These are phyloP conservation scores for Collybia mongolica DNA, from an alignment of 768 basidiomycete species.

Conservation along the genomic window DNA sequence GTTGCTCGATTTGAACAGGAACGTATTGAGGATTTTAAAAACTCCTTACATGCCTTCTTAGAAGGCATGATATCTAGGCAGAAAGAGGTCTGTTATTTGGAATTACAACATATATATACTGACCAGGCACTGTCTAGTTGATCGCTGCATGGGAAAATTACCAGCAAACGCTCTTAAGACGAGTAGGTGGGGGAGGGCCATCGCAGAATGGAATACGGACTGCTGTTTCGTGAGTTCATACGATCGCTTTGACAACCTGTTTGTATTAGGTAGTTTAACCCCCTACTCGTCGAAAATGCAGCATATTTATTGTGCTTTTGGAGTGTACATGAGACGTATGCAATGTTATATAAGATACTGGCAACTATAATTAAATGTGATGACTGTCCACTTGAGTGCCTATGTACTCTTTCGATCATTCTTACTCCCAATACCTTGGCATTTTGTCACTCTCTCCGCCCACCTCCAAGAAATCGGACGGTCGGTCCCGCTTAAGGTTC, in stretches of 20 bases:
- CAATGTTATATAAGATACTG: neutral
- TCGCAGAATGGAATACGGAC: slow-evolving; percentile 10
- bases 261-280: too few species aligned
- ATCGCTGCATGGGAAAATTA: slow-evolving; percentile 81
- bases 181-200: slow-evolving; percentile 19
- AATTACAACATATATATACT: neutral
- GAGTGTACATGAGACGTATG: slow-evolving; percentile 3
- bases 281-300: slow-evolving; percentile 1
- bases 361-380: too few species aligned
- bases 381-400: neutral
- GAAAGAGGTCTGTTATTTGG: slow-evolving; percentile 57
- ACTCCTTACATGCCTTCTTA: slow-evolving; percentile 76
- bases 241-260: too few species aligned
- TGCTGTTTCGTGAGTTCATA: slow-evolving; percentile 1
- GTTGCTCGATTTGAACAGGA: slow-evolving; percentile 91
- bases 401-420: neutral
- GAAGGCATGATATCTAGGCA: slow-evolving; percentile 87
- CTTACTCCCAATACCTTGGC: slow-evolving; percentile 76
- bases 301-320: slow-evolving; percentile 8
- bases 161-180: slow-evolving; percentile 61
- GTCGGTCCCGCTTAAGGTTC: slow-evolving; percentile 77
- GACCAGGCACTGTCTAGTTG: slow-evolving; percentile 40
- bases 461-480: slow-evolving; percentile 81
- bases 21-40: slow-evolving; percentile 91
- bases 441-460: slow-evolving; percentile 63